phyloP scores from a whole-genome alignment of 768 basidiomycete genomes.

The Termitomyces bulborhizus region DNA sequence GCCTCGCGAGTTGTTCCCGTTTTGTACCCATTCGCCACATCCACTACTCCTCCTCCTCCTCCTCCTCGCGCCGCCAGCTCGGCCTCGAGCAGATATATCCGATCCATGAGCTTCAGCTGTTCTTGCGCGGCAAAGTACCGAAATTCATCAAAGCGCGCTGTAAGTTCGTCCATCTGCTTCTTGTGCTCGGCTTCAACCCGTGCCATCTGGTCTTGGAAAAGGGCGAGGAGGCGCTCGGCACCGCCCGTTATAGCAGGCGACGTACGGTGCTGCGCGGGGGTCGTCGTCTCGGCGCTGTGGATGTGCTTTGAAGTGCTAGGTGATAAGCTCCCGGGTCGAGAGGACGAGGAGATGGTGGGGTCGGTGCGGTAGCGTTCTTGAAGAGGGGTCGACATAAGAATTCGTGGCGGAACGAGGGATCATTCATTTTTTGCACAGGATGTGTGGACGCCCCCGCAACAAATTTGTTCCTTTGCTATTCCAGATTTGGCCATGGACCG shows the following conservation, averaged over 20 bases:
- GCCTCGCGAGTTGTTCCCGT: not conserved
- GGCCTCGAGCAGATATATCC: slow-evolving; percentile 7
- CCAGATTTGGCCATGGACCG: not conserved
- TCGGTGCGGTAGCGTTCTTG: not conserved
- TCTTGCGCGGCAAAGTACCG: not conserved
- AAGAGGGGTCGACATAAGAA: not conserved
- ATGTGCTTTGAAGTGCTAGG: not conserved
- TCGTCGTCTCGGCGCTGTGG: not conserved
- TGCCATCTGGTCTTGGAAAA: slow-evolving; percentile 2
- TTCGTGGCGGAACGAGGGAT: too few species aligned
- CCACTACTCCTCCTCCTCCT: not conserved
- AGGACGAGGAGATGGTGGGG: not conserved
- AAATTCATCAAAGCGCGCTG: slow-evolving; percentile 4
- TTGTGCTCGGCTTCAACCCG: slow-evolving; percentile 2
- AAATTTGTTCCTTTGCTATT: not conserved
- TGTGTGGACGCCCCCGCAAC: not conserved
- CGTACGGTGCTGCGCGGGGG: not conserved
- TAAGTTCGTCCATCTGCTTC: slow-evolving; percentile 1
- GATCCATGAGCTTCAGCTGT: slow-evolving; percentile 1
- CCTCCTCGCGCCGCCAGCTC: not conserved
- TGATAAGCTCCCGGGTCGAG: not conserved
- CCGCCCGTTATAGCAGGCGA: slow-evolving; percentile 3
- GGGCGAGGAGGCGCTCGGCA: slow-evolving; percentile 5
- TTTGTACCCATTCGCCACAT: not conserved
- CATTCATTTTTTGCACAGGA: not conserved